Evolutionary conservation across 1,284 basidiomycete genomes (phyloP).

Genomic region (Moniliophthora roreri): DNA sequence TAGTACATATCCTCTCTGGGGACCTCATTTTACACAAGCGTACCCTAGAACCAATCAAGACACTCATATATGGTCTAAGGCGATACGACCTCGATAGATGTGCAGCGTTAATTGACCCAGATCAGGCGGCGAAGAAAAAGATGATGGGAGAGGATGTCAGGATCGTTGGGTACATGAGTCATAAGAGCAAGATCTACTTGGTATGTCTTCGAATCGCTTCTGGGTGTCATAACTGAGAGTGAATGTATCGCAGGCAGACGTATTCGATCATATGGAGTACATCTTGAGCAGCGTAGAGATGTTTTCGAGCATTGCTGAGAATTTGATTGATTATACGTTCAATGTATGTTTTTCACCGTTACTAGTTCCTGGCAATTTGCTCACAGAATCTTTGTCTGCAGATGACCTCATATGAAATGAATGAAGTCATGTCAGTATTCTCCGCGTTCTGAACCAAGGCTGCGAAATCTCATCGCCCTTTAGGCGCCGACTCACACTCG

Average conservation of each 20-base stretch:
- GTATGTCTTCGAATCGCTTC: constrained; percentile 32
- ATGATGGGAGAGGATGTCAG: constrained; percentile 23
- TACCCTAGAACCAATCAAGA: constrained; percentile 66
- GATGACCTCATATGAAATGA: constrained; percentile 72
- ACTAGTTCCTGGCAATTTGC: constrained; percentile 7
- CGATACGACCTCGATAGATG: constrained; percentile 65
- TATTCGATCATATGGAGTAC: constrained; percentile 72
- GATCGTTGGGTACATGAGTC: constrained; percentile 62
- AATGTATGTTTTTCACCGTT: constrained; percentile 42
- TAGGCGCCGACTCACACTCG: constrained; percentile 47
- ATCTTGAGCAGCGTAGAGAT: constrained; percentile 66
- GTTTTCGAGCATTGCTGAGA: constrained; percentile 66
- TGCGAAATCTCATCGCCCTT: constrained; percentile 1
- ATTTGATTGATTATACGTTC: constrained; percentile 71
- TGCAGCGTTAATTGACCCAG: constrained; percentile 50
- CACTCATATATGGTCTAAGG: constrained; percentile 63
- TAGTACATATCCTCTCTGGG: constrained; percentile 69
- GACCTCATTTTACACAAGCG: constrained; percentile 70
- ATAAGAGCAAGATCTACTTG: constrained; percentile 68
- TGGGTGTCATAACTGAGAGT: background rate
- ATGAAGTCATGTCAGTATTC: constrained; percentile 58
- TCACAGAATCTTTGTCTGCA: constrained; percentile 20
- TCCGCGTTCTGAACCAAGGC: constrained; percentile 1
- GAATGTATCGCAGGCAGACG: constrained; percentile 50
- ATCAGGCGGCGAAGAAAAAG: constrained; percentile 21